Evolutionary conservation across 768 basidiomycete genomes (phyloP), one percentile per base, ranked within the genome.

Genomic region (Calocera viscosa): DNA sequence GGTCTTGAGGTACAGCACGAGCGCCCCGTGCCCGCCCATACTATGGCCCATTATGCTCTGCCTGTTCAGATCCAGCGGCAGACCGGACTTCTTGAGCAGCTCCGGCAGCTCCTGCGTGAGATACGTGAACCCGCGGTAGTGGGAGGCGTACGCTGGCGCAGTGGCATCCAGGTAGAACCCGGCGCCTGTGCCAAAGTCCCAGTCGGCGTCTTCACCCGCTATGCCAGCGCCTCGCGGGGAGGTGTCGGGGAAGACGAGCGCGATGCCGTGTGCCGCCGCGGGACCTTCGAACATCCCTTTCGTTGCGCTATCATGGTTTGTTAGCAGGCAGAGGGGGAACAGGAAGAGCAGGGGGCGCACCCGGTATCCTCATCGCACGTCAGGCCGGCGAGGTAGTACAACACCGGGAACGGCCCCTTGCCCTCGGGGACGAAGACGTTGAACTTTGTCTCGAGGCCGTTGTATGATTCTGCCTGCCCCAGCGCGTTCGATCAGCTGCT

Each of bases 101-200:
- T 83, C 77, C 11, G 95, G 94, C 38, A 99, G 79, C 79, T 98
- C 96, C 49, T 84, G 73, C 12, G 88, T 87, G 70, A 98, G 79
- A 73, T 91, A 86, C 16, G 86, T 87, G 67, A 88, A 83, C 94
- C 97, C 97, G 75, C 89, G 89, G 75, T 94, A 94, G 75, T 90
- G 79, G 72, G 82, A 84, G 28, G 85, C 76, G 73, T 83, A 91
- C 73, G 84, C 84, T 5, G 84, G 80, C 67, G 84, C 81, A 1
- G 92, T 96, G 1, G 95, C 95, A 74, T 96, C 86, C 71, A 99
- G 75, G 76, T 99, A 98, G 79, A 98, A 99, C 38, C 96, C 95
- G 49, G 96, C 96, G 49, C 81, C 85, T 30, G 86, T 87, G 41
- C 94, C 94, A 75, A 96, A 93, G 72, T 95, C 90, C 91, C 91